phyloP scores from a whole-genome alignment of 495 filamentous ascomycete species.

The Bryoglossum gracile region DNA sequence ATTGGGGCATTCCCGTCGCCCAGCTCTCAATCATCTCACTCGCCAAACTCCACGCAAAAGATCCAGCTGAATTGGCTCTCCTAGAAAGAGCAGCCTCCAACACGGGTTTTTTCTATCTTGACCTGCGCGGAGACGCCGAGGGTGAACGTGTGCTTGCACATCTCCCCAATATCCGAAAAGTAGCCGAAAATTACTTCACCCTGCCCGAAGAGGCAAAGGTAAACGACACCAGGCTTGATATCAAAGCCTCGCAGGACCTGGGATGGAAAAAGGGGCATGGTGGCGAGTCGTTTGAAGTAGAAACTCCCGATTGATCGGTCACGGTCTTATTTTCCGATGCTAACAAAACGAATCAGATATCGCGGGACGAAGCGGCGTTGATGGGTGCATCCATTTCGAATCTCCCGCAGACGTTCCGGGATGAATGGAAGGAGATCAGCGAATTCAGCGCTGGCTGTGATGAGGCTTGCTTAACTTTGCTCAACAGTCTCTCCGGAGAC shows the following conservation, averaged over 20 bases:
- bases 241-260: constrained; percentile 14
- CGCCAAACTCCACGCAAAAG: constrained; percentile 5
- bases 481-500: constrained; percentile 45
- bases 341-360: constrained; percentile 13
- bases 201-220: constrained; percentile 9
- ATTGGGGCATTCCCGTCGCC: constrained; percentile 9
- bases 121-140: constrained; percentile 7
- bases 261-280: constrained; percentile 12
- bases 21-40: constrained; percentile 14
- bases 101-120: constrained; percentile 14
- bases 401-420: constrained; percentile 6
- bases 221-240: constrained; percentile 11
- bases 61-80: constrained; percentile 5
- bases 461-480: constrained; percentile 39
- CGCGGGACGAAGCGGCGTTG: constrained; percentile 7
- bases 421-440: constrained; percentile 5
- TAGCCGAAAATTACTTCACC: constrained; percentile 10
- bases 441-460: constrained; percentile 18
- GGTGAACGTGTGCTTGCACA: constrained; percentile 12
- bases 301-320: not conserved
- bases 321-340: not conserved
- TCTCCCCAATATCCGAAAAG: constrained; percentile 6
- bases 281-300: constrained; percentile 14
- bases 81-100: constrained; percentile 10
- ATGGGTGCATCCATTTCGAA: constrained; percentile 4